Evolutionary conservation across 208 protist genomes (phyloP).

Genomic region (Leishmania braziliensis): DNA sequence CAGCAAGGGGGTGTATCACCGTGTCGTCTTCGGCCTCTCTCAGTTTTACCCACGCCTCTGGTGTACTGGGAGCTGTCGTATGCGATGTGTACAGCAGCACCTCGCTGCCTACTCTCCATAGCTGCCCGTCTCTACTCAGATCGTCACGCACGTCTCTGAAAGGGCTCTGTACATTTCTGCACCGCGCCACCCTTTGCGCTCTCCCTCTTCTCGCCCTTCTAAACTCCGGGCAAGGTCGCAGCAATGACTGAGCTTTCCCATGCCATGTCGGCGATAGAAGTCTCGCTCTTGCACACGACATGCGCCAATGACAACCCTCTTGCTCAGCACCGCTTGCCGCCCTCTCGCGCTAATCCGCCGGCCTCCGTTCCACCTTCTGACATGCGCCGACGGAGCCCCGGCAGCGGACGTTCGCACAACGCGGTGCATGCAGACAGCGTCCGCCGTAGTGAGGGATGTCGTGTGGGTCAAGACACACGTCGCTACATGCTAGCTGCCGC

Average conservation of each 20-base stretch:
- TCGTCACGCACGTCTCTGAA: background rate
- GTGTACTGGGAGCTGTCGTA: background rate
- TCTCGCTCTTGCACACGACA: conserved; percentile 14
- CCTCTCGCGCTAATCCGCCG: conserved; percentile 11
- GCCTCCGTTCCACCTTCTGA: conserved; percentile 5
- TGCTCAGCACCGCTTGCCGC: background rate
- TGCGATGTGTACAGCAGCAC: background rate
- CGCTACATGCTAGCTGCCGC: conserved; percentile 42
- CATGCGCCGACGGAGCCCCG: background rate
- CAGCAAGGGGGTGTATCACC: background rate
- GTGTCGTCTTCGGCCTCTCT: background rate
- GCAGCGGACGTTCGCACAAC: conserved; percentile 11
- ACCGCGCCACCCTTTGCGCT: background rate
- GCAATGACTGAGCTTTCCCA: conserved; percentile 8
- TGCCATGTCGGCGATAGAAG: conserved; percentile 7
- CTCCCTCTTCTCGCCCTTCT: background rate
- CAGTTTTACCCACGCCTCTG: background rate
- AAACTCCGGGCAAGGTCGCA: background rate
- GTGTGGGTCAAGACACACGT: conserved; percentile 32
- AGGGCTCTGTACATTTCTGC: background rate
- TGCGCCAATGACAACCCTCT: background rate
- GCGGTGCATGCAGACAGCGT: conserved; percentile 23
- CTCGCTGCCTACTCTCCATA: background rate
- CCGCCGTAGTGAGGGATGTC: conserved; percentile 27
- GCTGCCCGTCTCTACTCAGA: background rate